Evolutionary conservation across 257 asterid species (phyloP).

Genomic region (Perilla frutescens): DNA sequence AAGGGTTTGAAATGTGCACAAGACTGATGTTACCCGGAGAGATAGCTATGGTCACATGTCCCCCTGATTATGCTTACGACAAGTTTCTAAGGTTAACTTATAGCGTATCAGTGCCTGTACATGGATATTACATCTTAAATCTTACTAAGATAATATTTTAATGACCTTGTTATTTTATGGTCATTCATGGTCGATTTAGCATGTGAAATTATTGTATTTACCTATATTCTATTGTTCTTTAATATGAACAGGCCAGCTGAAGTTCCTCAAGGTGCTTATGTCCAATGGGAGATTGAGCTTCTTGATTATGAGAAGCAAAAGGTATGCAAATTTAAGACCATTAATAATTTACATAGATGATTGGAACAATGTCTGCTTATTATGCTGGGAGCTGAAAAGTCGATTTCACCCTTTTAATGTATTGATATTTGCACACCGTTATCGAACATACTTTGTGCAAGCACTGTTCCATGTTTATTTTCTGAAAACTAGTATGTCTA

Average conservation of each 20-base stretch:
- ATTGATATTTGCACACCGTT: too few species aligned
- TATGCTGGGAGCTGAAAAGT: too few species aligned
- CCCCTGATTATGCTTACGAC: conserved; percentile 98
- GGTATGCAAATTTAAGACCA: conserved; percentile 49
- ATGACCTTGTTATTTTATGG: not conserved
- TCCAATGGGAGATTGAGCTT: conserved; percentile 98
- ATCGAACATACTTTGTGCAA: too few species aligned
- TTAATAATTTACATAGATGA: not conserved
- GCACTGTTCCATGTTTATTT: too few species aligned
- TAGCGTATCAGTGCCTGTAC: conserved; percentile 1
- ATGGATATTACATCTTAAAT: conserved; percentile 19
- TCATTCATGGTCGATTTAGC: conserved; percentile 25
- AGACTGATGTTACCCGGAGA: conserved; percentile 98
- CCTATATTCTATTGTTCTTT: conserved; percentile 9
- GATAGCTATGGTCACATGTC: conserved; percentile 85
- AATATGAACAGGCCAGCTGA: conserved; percentile 66
- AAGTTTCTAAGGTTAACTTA: conserved; percentile 74
- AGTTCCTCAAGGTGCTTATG: conserved; percentile 81
- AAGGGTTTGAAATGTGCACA: conserved; percentile 98
- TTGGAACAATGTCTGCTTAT: not conserved
- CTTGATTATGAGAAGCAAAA: conserved; percentile 91
- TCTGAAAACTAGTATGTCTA: too few species aligned
- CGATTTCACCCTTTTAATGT: too few species aligned
- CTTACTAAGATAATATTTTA: not conserved
- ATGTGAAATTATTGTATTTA: conserved; percentile 20